Percentiles rank a stretch among this genome's conserved stretches.
Conservation (phyloP, 345 rosid species). For the Jatropha curcas region DNA sequence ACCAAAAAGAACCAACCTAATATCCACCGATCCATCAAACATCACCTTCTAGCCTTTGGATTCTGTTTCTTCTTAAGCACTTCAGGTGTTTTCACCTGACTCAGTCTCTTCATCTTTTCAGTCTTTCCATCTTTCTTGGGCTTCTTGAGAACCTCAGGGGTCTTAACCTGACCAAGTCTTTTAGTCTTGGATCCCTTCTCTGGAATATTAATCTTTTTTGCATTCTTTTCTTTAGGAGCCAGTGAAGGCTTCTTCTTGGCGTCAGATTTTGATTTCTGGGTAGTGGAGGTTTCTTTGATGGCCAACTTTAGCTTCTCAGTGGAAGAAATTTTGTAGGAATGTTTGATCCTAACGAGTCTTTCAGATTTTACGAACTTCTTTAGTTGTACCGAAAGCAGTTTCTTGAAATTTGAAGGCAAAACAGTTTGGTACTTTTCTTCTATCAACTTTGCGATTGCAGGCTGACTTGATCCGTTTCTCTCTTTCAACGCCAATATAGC, state of each 20-base stretch:
- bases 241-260: not conserved
- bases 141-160: conserved; percentile 37
- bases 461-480: conserved; percentile 35
- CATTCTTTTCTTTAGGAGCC: conserved; percentile 8
- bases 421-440: conserved; percentile 24
- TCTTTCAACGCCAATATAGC: conserved; percentile 31
- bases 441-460: conserved; percentile 30
- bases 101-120: conserved; percentile 24
- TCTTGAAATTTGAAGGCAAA: conserved; percentile 26
- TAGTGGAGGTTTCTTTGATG: conserved; percentile 8
- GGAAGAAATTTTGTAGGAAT: conserved; percentile 33
- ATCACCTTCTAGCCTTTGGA: not conserved
- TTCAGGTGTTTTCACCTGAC: conserved; percentile 38
- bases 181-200: conserved; percentile 30
- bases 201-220: conserved; percentile 13
- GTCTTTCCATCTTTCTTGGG: conserved; percentile 15
- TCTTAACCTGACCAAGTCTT: conserved; percentile 43
- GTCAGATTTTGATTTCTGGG: not conserved
- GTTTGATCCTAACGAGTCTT: conserved; percentile 30
- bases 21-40: not conserved
- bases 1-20: not conserved
- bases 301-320: conserved; percentile 22
- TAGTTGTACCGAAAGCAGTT: conserved; percentile 19
- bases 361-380: conserved; percentile 24
- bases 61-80: conserved; percentile 26